phyloP scores from a whole-genome alignment of 2,329 filamentous ascomycete species.

The Endoconidiophora laricicola region DNA sequence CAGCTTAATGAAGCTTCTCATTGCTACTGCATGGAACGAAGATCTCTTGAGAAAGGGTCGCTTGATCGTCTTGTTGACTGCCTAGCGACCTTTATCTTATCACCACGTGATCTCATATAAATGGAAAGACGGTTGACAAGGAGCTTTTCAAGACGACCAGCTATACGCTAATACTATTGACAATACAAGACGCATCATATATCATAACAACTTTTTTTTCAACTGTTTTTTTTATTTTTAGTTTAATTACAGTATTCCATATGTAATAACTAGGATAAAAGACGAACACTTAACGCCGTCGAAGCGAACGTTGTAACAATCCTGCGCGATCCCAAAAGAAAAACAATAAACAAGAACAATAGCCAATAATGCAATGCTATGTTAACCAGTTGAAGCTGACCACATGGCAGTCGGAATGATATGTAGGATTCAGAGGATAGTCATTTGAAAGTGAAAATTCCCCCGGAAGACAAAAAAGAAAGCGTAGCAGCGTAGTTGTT shows the following conservation, averaged over 20 bases:
- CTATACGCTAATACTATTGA: too few species aligned
- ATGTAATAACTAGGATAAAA: conserved; percentile 5
- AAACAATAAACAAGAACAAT: conserved; percentile 3
- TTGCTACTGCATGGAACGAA: too few species aligned
- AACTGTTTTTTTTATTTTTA: conserved; percentile 9
- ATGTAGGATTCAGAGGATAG: neutral
- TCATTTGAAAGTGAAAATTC: neutral
- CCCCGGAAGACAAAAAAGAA: neutral
- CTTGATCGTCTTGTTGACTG: neutral
- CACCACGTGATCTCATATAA: neutral
- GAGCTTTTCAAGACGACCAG: too few species aligned
- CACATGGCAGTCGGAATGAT: conserved; percentile 4
- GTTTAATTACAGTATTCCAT: neutral
- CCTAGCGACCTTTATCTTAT: conserved; percentile 1
- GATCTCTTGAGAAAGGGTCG: neutral
- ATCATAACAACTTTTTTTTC: neutral
- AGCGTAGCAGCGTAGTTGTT: neutral
- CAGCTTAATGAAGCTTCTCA: too few species aligned
- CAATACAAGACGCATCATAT: neutral
- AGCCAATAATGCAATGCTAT: conserved; percentile 8
- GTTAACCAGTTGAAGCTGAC: neutral
- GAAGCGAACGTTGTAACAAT: conserved; percentile 7
- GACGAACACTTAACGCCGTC: conserved; percentile 5
- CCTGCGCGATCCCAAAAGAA: conserved; percentile 6
- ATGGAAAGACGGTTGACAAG: too few species aligned